These are phyloP conservation scores for Jimgerdemannia lactiflua DNA, from an alignment of 192 early-diverging fungal genomes.

Conservation along the genomic window DNA sequence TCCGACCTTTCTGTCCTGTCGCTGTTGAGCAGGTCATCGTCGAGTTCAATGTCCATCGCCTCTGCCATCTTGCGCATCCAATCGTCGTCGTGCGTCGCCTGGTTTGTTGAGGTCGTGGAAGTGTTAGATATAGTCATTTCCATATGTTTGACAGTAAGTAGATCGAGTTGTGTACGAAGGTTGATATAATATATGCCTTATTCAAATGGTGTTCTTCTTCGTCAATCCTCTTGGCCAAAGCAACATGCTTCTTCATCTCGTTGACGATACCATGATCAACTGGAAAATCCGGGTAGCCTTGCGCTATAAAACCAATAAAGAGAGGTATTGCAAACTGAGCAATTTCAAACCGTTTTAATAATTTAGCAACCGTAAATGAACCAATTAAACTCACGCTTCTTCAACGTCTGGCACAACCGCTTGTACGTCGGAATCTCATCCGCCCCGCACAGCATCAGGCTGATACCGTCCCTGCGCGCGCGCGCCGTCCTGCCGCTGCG, in stretches of 20 bases:
- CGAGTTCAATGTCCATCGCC: constrained; percentile 77
- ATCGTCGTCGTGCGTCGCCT: constrained; percentile 51
- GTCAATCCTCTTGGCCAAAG: constrained; percentile 82
- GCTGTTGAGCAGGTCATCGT: constrained; percentile 51
- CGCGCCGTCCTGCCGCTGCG: constrained; percentile 93
- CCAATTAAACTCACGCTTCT: constrained; percentile 53
- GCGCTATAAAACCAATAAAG: constrained; percentile 15
- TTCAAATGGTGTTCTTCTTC: constrained; percentile 71
- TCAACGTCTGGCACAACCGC: constrained; percentile 77
- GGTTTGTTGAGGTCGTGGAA: background rate
- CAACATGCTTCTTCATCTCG: constrained; percentile 72
- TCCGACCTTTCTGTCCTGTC: constrained; percentile 38
- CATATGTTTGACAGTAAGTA: background rate
- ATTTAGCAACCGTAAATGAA: background rate
- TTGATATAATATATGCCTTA: constrained; percentile 41
- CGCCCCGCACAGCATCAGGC: constrained; percentile 79
- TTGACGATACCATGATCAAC: constrained; percentile 69
- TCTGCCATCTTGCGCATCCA: constrained; percentile 81
- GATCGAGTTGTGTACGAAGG: background rate
- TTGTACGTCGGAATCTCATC: constrained; percentile 80
- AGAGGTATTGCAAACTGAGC: background rate
- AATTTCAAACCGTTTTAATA: background rate
- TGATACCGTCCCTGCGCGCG: constrained; percentile 78
- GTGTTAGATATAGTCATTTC: background rate
- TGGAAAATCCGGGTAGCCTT: constrained; percentile 74